Evolutionary conservation across 1,284 basidiomycete species (phyloP).

Genomic region (Rhodofomes roseus): DNA sequence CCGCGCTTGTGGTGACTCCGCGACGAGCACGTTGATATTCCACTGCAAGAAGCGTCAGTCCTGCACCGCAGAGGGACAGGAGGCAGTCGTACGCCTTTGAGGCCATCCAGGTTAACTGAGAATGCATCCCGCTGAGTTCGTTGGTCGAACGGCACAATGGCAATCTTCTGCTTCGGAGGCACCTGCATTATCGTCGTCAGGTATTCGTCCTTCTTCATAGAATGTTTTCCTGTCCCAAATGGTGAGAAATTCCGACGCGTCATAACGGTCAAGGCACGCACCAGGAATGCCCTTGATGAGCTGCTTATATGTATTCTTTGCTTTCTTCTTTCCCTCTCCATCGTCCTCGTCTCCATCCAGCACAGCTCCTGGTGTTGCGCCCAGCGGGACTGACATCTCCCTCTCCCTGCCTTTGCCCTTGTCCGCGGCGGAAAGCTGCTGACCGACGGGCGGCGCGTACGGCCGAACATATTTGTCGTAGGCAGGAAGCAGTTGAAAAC

Average conservation of each 20-base stretch:
- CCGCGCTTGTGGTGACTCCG: conserved; percentile 69
- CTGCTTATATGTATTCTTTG: conserved; percentile 73
- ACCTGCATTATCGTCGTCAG: conserved; percentile 59
- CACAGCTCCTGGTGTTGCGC: conserved; percentile 38
- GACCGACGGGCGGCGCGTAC: conserved; percentile 29
- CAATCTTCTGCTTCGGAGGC: conserved; percentile 68
- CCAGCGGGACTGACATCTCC: conserved; percentile 29
- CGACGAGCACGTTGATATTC: conserved; percentile 60
- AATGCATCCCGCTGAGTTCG: conserved; percentile 71
- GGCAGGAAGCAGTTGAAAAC: conserved; percentile 61
- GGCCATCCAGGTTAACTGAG: conserved; percentile 63
- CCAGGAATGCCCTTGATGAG: conserved; percentile 74
- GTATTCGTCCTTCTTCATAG: conserved; percentile 78
- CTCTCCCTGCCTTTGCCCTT: conserved; percentile 67
- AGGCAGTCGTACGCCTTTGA: conserved; percentile 64
- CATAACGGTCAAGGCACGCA: conserved; percentile 49
- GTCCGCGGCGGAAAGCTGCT: conserved; percentile 31
- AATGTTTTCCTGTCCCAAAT: conserved; percentile 59
- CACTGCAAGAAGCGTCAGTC: conserved; percentile 44
- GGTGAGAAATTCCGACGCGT: not conserved
- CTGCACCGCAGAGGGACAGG: conserved; percentile 16
- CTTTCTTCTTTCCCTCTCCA: conserved; percentile 65
- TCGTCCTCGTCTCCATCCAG: conserved; percentile 54
- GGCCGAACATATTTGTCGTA: conserved; percentile 76
- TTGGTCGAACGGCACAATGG: conserved; percentile 61